phyloP scores from a whole-genome alignment of 768 basidiomycete species.

The Russula abietina region DNA sequence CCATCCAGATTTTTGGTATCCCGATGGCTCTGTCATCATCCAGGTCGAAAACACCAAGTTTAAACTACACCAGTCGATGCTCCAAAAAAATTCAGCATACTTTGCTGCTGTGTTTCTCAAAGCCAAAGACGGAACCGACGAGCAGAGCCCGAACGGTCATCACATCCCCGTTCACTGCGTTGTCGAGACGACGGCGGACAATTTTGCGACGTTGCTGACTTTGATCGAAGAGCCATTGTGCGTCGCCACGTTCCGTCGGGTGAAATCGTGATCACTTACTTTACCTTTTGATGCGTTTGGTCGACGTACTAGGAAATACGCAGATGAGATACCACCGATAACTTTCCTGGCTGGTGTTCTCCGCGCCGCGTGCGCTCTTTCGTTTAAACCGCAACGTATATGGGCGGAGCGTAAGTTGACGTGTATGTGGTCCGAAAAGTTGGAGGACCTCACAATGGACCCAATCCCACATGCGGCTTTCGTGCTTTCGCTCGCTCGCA shows the following conservation, averaged over 20 bases:
- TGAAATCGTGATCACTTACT: neutral
- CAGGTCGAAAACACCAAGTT: constrained; percentile 34
- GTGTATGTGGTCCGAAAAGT: constrained; percentile 31
- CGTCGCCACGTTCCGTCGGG: too few species aligned
- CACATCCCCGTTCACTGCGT: too few species aligned
- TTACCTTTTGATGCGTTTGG: neutral
- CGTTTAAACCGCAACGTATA: constrained; percentile 30
- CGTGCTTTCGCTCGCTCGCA: constrained; percentile 33
- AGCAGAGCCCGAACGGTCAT: too few species aligned
- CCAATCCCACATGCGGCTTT: constrained; percentile 28
- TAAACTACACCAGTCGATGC: constrained; percentile 34
- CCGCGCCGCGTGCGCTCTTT: constrained; percentile 34
- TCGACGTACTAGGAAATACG: constrained; percentile 28
- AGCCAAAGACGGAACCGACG: too few species aligned
- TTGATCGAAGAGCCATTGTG: constrained; percentile 35
- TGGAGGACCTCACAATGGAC: constrained; percentile 24
- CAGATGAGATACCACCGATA: constrained; percentile 30
- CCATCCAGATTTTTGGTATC: constrained; percentile 32
- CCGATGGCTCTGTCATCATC: constrained; percentile 35
- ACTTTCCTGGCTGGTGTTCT: constrained; percentile 32
- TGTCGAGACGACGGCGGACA: too few species aligned
- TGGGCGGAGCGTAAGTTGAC: constrained; percentile 30
- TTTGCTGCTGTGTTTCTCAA: too few species aligned
- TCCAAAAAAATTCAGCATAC: constrained; percentile 32
- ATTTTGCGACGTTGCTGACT: constrained; percentile 17